Base-by-base conservation (phyloP, 2,329 filamentous ascomycete species). In the Cladosporium sp. region DNA sequence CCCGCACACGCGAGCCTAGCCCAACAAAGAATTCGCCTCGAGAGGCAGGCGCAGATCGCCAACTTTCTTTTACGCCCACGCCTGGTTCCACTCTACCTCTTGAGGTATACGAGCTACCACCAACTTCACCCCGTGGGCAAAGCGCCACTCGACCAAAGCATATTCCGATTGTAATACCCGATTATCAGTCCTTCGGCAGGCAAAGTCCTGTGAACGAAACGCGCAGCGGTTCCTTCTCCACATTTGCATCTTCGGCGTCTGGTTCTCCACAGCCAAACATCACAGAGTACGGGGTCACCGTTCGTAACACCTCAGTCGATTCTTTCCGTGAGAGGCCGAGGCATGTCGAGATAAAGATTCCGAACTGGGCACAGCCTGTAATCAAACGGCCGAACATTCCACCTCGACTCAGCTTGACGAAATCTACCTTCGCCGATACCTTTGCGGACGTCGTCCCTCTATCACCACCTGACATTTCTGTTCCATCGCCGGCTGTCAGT, bases 261-360 rank as follows among this genome's bases (percentile, higher is more conserved):
- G 51, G 62, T 61, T 66, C 62, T 63, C 64, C 63, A 49, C 60
- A 65, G 57, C 64, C 65, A 59, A 62, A 61, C 58, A 60, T 62
- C 54, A 59, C 62, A 56, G 40, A 55, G 17, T 42, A 34, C 37
- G 52, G 52, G 24, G 52, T 55, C 25, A 37, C 52, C 13, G 52
- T 55, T 20, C 52, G 52, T 22, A 37, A 55, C 22, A 55, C 52
- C 40, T 55, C 52, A 50, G 45, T 51, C 22, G 54, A 51, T 25
- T 57, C 54, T 17, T 40, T 57, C n/a, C 40, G 53, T 19, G 58
- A 57, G 15, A 60, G 60, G 47, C 63, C 68, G 42, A 71, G 77
- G 71, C 75, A 79, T 78, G 77, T 79, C 58, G 75, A 78, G 70
- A 78, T 78, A 65, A 67, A 76, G 60, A 78, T 78, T 61, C 75